These are phyloP conservation scores for Mucor mucedo DNA, from an alignment of 371 early-diverging fungal species.

Conservation along the genomic window DNA sequence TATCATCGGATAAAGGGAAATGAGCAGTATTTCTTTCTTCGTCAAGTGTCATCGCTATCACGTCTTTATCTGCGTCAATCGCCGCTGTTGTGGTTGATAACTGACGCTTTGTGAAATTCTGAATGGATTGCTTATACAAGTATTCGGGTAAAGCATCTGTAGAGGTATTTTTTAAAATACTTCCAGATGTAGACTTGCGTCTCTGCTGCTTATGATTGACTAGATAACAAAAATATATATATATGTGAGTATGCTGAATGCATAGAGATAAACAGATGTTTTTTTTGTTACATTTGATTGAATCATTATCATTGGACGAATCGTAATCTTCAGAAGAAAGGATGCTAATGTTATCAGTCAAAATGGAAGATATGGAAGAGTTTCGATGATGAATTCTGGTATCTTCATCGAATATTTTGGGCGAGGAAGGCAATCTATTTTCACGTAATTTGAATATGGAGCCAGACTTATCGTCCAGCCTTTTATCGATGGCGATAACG, in stretches of 20 bases:
- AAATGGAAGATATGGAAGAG: slow-evolving; percentile 15
- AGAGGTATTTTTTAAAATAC: slow-evolving; percentile 24
- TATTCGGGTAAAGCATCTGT: slow-evolving; percentile 15
- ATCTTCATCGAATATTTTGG: background rate
- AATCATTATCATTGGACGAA: slow-evolving; percentile 7
- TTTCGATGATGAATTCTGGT: slow-evolving; percentile 2
- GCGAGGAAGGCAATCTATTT: background rate
- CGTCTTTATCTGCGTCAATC: slow-evolving; percentile 33
- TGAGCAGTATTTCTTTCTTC: slow-evolving; percentile 8
- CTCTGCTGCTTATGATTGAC: background rate
- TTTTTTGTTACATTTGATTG: background rate
- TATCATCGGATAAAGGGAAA: background rate
- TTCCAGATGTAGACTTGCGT: slow-evolving; percentile 14
- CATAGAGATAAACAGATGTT: too few species aligned
- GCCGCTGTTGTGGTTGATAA: slow-evolving; percentile 12
- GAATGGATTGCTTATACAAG: slow-evolving; percentile 17
- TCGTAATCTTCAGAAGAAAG: slow-evolving; percentile 15
- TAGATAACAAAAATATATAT: background rate
- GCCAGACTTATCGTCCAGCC: slow-evolving; percentile 8
- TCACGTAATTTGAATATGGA: slow-evolving; percentile 12
- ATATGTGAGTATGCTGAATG: too few species aligned
- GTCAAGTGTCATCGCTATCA: slow-evolving; percentile 37
- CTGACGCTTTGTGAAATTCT: slow-evolving; percentile 18
- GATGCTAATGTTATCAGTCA: slow-evolving; percentile 14
- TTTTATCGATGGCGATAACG: background rate